These are phyloP conservation scores for Penicillium verrucosum DNA, from an alignment of 2,329 filamentous ascomycete species.

Conservation along the genomic window DNA sequence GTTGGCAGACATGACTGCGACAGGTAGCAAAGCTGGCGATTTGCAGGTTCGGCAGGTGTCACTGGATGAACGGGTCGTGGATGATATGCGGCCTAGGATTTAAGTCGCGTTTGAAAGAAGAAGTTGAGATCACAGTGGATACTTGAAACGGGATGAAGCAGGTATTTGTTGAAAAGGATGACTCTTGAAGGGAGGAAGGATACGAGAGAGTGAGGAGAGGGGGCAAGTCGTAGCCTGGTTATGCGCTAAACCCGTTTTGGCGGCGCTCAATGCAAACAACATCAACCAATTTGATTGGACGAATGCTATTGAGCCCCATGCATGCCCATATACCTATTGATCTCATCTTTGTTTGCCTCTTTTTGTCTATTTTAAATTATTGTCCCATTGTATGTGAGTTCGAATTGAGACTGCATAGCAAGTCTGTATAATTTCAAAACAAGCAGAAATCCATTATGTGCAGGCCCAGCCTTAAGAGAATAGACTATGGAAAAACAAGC, in stretches of 20 bases:
- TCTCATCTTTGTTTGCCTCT: not conserved
- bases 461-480: constrained; percentile 26
- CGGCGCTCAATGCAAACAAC: not conserved
- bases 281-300: not conserved
- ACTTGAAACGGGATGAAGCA: not conserved
- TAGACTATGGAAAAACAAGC: constrained; percentile 9
- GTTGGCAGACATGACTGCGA: constrained; percentile 77
- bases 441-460: constrained; percentile 11
- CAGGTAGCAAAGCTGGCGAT: constrained; percentile 15
- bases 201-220: not conserved
- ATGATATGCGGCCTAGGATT: not conserved
- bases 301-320: not conserved
- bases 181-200: not conserved
- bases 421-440: not conserved
- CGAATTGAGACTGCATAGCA: not conserved
- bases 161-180: not conserved
- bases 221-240: not conserved
- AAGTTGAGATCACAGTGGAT: not conserved
- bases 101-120: constrained; percentile 17
- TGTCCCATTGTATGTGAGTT: not conserved
- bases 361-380: not conserved
- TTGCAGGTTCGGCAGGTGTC: constrained; percentile 10
- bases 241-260: not conserved
- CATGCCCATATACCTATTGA: not conserved
- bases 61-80: constrained; percentile 1